Evolutionary conservation across 805 yeast genomes (phyloP).

Genomic region (Wilhelminamyces savonicus): DNA sequence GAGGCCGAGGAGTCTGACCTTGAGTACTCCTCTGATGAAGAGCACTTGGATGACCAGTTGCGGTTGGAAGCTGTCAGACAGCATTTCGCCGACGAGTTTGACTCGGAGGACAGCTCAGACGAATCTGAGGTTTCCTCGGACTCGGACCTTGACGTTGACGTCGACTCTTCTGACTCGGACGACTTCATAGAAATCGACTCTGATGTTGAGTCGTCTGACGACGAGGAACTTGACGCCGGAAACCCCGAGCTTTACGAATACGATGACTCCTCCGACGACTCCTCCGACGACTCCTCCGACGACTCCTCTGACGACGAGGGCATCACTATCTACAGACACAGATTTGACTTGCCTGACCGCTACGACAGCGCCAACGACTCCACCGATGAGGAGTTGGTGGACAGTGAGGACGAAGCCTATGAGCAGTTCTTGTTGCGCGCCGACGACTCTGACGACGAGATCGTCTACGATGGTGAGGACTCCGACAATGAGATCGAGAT

Average conservation of each 20-base stretch:
- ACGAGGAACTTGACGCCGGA: slow-evolving; percentile 15
- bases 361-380: slow-evolving; percentile 27
- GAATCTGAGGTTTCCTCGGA: slow-evolving; percentile 9
- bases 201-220: slow-evolving; percentile 16
- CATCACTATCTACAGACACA: slow-evolving; percentile 35
- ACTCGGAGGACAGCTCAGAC: slow-evolving; percentile 19
- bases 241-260: slow-evolving; percentile 16
- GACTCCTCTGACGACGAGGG: slow-evolving; percentile 35
- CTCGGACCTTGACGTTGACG: slow-evolving; percentile 13
- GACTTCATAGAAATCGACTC: slow-evolving; percentile 27
- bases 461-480: slow-evolving; percentile 9
- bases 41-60: slow-evolving; percentile 24
- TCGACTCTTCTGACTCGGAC: no score
- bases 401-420: slow-evolving; percentile 10
- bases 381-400: slow-evolving; percentile 30
- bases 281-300: slow-evolving; percentile 13
- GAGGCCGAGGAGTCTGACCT: slow-evolving; percentile 12
- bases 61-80: slow-evolving; percentile 32
- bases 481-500: slow-evolving; percentile 22
- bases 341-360: slow-evolving; percentile 32
- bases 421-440: slow-evolving; percentile 19
- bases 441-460: slow-evolving; percentile 22
- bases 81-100: slow-evolving; percentile 27
- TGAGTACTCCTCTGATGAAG: slow-evolving; percentile 22
- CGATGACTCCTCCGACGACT: slow-evolving; percentile 14